A percentile compares a stretch with the other conserved stretches of the same genome.
Conservation (phyloP, 306 rosid species). For the Trifolium dubium region DNA sequence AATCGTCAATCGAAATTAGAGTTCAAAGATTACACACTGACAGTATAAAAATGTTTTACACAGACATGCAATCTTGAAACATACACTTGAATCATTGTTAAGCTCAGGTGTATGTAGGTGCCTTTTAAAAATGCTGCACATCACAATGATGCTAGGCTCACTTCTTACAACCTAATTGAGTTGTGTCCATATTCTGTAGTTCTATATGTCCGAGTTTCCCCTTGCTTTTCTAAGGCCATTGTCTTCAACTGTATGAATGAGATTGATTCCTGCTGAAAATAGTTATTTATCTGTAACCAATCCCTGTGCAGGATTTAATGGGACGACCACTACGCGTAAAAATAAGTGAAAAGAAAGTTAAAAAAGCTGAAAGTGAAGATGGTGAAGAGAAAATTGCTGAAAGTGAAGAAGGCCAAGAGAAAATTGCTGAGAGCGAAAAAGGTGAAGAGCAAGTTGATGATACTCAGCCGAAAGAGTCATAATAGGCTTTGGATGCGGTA, state of each 20-base stretch:
- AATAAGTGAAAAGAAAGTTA: slow-evolving; percentile 62
- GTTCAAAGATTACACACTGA: background rate
- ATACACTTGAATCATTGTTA: too few species aligned
- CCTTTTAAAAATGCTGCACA: background rate
- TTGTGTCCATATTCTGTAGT: too few species aligned
- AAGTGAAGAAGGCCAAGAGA: slow-evolving; percentile 56
- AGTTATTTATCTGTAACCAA: slow-evolving; percentile 3
- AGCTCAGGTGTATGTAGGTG: background rate
- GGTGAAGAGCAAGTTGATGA: slow-evolving; percentile 45
- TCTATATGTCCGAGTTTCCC: too few species aligned
- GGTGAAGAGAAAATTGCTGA: slow-evolving; percentile 52
- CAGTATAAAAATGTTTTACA: background rate
- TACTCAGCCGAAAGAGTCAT: slow-evolving; percentile 44
- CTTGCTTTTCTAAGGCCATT: background rate
- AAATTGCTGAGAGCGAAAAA: slow-evolving; percentile 41
- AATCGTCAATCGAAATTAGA: slow-evolving; percentile 7
- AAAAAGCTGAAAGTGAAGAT: slow-evolving; percentile 50
- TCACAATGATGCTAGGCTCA: too few species aligned
- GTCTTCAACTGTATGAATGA: slow-evolving; percentile 9
- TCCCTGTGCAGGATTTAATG: slow-evolving; percentile 70
- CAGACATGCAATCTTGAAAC: background rate
- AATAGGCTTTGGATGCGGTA: slow-evolving; percentile 37
- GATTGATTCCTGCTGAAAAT: slow-evolving; percentile 14
- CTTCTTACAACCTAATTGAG: too few species aligned
- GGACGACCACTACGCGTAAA: slow-evolving; percentile 76